Base-by-base conservation (phyloP, 192 early-diverging fungal genomes). In the Coemansia sp. region DNA sequence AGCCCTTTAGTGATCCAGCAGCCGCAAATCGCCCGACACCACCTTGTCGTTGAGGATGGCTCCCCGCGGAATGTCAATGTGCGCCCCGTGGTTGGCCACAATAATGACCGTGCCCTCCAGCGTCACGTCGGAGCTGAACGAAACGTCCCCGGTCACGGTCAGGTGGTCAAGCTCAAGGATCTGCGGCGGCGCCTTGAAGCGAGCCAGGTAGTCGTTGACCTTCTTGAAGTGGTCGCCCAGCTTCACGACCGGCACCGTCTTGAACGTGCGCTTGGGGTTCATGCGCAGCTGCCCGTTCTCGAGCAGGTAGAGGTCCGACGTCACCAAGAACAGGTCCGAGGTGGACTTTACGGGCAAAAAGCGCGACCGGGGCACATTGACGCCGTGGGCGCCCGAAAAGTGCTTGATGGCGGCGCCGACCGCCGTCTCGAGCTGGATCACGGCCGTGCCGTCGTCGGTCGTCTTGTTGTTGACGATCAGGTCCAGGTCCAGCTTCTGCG, bases 311-410 rank as follows among this genome's bases (percentile, higher is more conserved):
- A 99, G 71, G 65, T 99, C 94, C 2, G 91, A 93, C 5, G 94
- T 97, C 41, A 99, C 91, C 55, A 97, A 66, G 84, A 99, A 97
- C 61, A 99, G 72, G 66, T 99, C 97, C 13, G 92, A 94, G 1
- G 93, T 96, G 53, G 91, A 94, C 76, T 99, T 99, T 55, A 99
- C 97, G 36, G 97, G 97, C 78, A 99, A 81, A 85, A 99, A 99
- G 54, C 97, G 91, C 61, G 79, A 87, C 51, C 97, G 88, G 8
- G 95, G 95, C n/a, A 99, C 97, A 64, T 99, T 99, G 68, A 99
- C 83, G 57, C 97, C 97, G 54, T 94, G 93, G 9, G 93, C 90
- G 36, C 86, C 87, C 14, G 86, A 79, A 69, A 99, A 99, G 80
- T 97, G 93, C 81, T 97, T 96, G 81, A 97, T 99, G 40, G 90